phyloP scores from a whole-genome alignment of 148 eudicot species.

The Dysphania ambrosioides region DNA sequence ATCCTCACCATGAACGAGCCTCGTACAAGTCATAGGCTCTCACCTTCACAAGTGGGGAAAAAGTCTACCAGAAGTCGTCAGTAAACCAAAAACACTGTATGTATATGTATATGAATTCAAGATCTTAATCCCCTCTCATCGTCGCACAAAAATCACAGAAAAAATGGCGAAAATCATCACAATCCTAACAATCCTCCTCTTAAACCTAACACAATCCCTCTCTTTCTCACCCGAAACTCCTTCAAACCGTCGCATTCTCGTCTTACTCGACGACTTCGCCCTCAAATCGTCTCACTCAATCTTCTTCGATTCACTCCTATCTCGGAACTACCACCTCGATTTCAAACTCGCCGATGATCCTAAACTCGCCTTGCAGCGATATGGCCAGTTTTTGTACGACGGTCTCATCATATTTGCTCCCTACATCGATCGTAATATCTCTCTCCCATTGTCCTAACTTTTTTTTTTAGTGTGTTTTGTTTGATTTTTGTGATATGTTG shows the following conservation, averaged over 20 bases:
- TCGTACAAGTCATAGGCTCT: too few relatives aligned
- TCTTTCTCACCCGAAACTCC: constrained; percentile 47
- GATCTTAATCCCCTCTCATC: constrained; percentile 14
- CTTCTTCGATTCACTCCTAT: constrained; percentile 40
- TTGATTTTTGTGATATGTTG: constrained; percentile 6
- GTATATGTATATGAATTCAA: neutral
- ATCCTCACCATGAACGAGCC: too few relatives aligned
- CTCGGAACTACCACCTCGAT: constrained; percentile 52
- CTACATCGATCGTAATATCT: constrained; percentile 34
- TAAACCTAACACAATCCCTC: constrained; percentile 25
- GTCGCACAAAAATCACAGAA: neutral
- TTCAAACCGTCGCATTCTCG: constrained; percentile 39
- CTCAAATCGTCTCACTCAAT: constrained; percentile 49
- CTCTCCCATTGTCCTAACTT: neutral
- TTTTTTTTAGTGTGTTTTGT: neutral
- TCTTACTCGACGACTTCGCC: constrained; percentile 48
- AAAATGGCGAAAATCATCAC: constrained; percentile 40
- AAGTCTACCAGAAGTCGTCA: too few relatives aligned
- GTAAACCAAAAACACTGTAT: neutral
- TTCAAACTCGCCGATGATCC: constrained; percentile 56
- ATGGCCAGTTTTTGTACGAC: constrained; percentile 52
- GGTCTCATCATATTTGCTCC: constrained; percentile 55
- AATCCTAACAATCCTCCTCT: constrained; percentile 28
- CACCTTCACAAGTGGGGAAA: too few relatives aligned
- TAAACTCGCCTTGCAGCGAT: constrained; percentile 39